phyloP scores from a whole-genome alignment of 2,329 filamentous ascomycete genomes.

The Alternaria burnsii region DNA sequence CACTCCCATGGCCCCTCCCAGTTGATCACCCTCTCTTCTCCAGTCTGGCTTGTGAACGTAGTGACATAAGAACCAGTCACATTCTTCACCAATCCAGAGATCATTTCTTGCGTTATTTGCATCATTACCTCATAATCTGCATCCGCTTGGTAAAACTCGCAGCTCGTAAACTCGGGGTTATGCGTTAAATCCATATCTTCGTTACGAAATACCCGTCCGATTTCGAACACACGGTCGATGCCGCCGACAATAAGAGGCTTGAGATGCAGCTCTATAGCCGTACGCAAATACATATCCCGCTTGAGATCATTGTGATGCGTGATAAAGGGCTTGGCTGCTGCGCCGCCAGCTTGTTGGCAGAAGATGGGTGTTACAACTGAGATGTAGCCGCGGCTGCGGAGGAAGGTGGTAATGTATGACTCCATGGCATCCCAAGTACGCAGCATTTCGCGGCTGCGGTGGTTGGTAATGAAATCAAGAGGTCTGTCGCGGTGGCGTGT shows the following conservation, averaged over 20 bases:
- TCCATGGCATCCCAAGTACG: conserved; percentile 87
- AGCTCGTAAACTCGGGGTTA: conserved; percentile 97
- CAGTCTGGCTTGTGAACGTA: conserved; percentile 83
- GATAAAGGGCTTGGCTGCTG: conserved; percentile 92
- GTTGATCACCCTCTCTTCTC: conserved; percentile 89
- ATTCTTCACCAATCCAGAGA: conserved; percentile 87
- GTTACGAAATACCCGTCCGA: conserved; percentile 95
- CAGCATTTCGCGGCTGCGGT: conserved; percentile 82
- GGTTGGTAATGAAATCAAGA: conserved; percentile 97
- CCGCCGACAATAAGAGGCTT: conserved; percentile 97
- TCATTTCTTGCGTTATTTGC: conserved; percentile 90
- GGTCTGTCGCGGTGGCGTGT: conserved; percentile 92
- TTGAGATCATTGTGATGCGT: conserved; percentile 96
- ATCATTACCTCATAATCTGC: conserved; percentile 80
- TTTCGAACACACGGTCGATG: conserved; percentile 92
- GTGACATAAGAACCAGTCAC: conserved; percentile 87
- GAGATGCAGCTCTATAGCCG: conserved; percentile 94
- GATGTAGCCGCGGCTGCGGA: conserved; percentile 86
- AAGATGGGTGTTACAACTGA: conserved; percentile 97
- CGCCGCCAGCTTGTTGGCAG: conserved; percentile 93
- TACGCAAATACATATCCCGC: conserved; percentile 93
- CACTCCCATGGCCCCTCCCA: conserved; percentile 95
- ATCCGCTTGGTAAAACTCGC: conserved; percentile 91
- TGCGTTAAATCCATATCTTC: conserved; percentile 92
- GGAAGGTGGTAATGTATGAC: conserved; percentile 85